These are phyloP conservation scores for Dactylonectria macrodidyma DNA, from an alignment of 2,329 filamentous ascomycete genomes.

Conservation along the genomic window DNA sequence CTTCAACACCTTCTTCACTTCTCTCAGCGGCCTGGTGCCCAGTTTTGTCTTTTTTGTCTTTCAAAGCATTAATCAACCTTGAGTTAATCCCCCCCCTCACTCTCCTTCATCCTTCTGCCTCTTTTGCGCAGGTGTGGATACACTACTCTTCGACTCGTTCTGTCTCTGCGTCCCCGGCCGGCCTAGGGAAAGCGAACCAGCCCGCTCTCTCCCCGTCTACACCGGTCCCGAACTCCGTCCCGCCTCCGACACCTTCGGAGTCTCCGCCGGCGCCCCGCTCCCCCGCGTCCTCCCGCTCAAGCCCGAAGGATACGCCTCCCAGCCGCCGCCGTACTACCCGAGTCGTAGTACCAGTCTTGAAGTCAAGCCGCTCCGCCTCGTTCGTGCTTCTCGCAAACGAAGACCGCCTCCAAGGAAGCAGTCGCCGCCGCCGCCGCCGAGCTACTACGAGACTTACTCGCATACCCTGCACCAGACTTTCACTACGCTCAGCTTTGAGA, in stretches of 20 bases:
- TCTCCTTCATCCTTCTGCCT: constrained; percentile 20
- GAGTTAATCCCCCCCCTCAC: background rate
- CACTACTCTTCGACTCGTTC: constrained; percentile 38
- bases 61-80: too few species aligned
- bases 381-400: constrained; percentile 37
- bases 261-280: constrained; percentile 35
- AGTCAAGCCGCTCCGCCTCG: constrained; percentile 40
- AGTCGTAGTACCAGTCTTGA: constrained; percentile 32
- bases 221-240: constrained; percentile 32
- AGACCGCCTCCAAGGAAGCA: constrained; percentile 20
- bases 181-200: constrained; percentile 34
- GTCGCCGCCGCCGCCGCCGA: constrained; percentile 29
- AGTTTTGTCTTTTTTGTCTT: constrained; percentile 1
- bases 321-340: constrained; percentile 39
- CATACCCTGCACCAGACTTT: constrained; percentile 31
- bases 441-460: constrained; percentile 37
- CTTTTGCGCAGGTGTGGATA: constrained; percentile 39
- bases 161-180: constrained; percentile 37
- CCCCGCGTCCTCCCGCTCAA: constrained; percentile 40
- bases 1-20: constrained; percentile 15
- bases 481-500: constrained; percentile 38
- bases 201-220: constrained; percentile 34
- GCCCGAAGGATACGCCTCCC: constrained; percentile 34
- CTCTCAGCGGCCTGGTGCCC: constrained; percentile 25
- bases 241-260: constrained; percentile 27